These are phyloP conservation scores for Blastobotrys aristatus DNA, from an alignment of 1,139 yeast species.

Conservation along the genomic window DNA sequence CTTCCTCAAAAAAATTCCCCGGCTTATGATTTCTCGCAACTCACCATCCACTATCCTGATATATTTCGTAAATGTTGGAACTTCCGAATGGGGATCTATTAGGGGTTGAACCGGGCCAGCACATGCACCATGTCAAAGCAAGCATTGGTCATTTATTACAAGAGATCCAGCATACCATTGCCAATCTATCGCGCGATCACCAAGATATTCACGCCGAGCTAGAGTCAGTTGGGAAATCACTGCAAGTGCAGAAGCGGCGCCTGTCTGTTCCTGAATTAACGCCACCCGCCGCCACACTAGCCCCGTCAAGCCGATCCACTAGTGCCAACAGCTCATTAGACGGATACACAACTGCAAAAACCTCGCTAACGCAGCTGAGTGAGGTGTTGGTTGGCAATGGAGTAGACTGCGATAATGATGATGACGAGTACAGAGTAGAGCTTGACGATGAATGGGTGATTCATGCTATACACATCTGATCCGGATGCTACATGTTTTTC, in stretches of 20 bases:
- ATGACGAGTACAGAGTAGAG: not conserved
- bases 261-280: not conserved
- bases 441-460: constrained; percentile 2
- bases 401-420: not conserved
- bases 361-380: not conserved
- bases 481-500: not conserved
- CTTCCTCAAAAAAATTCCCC: no score
- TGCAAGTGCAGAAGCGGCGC: not conserved
- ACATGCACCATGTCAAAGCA: not conserved
- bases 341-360: not conserved
- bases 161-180: not conserved
- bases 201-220: not conserved
- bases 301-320: not conserved
- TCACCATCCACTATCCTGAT: no score
- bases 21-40: no score
- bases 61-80: no score
- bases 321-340: not conserved
- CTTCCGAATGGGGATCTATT: no score
- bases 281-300: not conserved
- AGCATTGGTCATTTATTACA: not conserved
- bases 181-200: not conserved
- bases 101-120: no score
- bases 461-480: not conserved
- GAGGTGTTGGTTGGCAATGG: no score
- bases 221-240: not conserved